Base-by-base conservation (phyloP, 257 asterid genomes). In the Primulina tabacum region DNA sequence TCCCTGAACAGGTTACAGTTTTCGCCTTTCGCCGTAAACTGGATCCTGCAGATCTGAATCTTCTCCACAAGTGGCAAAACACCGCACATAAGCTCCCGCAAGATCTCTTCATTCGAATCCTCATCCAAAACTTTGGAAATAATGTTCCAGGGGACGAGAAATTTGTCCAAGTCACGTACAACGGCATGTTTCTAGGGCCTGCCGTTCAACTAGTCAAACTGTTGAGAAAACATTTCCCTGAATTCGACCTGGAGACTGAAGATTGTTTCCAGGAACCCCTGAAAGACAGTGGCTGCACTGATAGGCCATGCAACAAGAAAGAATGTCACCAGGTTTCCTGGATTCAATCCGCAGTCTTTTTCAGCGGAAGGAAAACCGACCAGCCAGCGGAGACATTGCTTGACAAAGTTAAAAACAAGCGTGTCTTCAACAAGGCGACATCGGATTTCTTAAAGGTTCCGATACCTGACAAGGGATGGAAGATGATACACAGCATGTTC, bases 41-140 rank as follows among this genome's bases (percentile, higher is more conserved):
- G n/a, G 64, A 9, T 9, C 11, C 32, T 5, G n/a, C 14, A n/a
- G 7, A 62, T 8, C 28, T 38, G 16, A 55, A 28, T 20, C 50
- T 73, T 9, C 34, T 73, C 18, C 71, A 57, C 6, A 24, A 57
- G 50, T 73, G 77, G 77, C 55, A 73, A 65, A 53, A 71, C 17
- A 71, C 24, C 4, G 57, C 76, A 21, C 33, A 71, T 64, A 20
- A 55, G 14, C 37, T 53, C 4, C 62, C 61, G 16, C 4, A 7
- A 30, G 71, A 64, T 52, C 9, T 73, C 11, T 65, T 73, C 35
- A 50, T 65, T 0, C 65, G 71, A 73, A 10, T 73, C 65, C 6
- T 65, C 5, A 35, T 73, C 33, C 77, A 73, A 57, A 65, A 55
- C 43, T 5, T 6, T 4, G 60, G 60, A 20, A 40, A 8, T 4